A percentile compares a stretch with the other conserved stretches of the same genome.
phyloP scores from a whole-genome alignment of 2,329 filamentous ascomycete species.

The Cladosporium colombiae region DNA sequence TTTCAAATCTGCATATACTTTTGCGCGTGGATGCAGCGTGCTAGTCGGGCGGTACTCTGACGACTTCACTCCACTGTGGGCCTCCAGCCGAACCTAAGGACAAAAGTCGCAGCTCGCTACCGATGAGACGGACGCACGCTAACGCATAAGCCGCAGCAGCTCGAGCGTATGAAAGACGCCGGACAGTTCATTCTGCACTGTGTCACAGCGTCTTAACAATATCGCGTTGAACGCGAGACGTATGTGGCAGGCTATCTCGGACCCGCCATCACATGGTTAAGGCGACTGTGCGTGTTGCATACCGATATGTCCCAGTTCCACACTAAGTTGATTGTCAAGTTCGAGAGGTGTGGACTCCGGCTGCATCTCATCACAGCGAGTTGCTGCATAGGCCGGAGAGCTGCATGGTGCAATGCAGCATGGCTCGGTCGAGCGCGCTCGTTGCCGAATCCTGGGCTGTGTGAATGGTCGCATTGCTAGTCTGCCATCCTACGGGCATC shows the following conservation, averaged over 20 bases:
- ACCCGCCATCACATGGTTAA: not conserved
- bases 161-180: not conserved
- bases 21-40: not conserved
- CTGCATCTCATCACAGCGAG: not conserved
- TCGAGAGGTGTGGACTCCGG: not conserved
- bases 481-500: not conserved
- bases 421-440: not conserved
- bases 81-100: not conserved
- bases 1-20: not conserved
- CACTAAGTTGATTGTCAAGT: not conserved
- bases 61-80: not conserved
- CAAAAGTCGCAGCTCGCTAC: not conserved
- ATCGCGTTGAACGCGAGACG: not conserved
- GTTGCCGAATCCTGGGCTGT: not conserved
- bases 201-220: not conserved
- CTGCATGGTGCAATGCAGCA: not conserved
- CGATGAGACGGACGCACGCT: not conserved
- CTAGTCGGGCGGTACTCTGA: not conserved
- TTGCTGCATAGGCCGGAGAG: not conserved
- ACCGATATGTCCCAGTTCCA: not conserved
- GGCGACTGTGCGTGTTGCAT: not conserved
- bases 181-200: not conserved
- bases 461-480: not conserved
- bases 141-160: not conserved
- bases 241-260: not conserved